These are phyloP conservation scores for Penicillium macrosclerotiorum DNA, from an alignment of 495 filamentous ascomycete genomes.

Conservation along the genomic window DNA sequence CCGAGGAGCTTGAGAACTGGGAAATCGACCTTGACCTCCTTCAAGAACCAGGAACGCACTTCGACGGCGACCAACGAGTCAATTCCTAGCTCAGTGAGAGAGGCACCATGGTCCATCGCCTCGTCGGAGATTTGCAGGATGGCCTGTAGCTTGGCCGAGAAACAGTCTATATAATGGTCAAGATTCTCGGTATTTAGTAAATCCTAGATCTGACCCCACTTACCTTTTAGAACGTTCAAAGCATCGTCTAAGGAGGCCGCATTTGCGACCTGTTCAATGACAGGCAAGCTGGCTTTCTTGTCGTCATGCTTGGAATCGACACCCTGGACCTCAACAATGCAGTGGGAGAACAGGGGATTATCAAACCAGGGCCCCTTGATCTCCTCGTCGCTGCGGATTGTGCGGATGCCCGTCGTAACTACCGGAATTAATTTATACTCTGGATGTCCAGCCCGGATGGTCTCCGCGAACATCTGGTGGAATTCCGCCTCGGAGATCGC, in stretches of 20 bases:
- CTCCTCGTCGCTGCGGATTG: neutral
- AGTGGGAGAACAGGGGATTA: conserved; percentile 29
- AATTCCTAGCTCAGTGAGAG: conserved; percentile 29
- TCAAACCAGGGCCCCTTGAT: conserved; percentile 1
- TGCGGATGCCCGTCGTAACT: neutral
- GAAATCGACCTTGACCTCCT: conserved; percentile 39
- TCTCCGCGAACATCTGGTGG: neutral
- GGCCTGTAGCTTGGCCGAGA: conserved; percentile 1
- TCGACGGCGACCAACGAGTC: conserved; percentile 38
- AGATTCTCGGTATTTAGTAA: too few relatives aligned
- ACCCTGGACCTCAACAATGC: neutral
- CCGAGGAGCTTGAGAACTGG: conserved; percentile 53
- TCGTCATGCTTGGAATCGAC: neutral
- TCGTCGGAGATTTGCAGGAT: conserved; percentile 7
- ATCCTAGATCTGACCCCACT: too few relatives aligned
- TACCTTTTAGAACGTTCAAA: conserved; percentile 15
- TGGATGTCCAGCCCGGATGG: neutral
- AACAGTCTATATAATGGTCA: conserved; percentile 1
- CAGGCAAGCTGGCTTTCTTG: conserved; percentile 10
- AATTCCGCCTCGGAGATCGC: conserved; percentile 1
- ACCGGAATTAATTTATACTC: neutral
- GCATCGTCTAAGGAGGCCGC: conserved; percentile 10
- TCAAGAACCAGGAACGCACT: conserved; percentile 36
- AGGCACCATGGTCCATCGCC: neutral
- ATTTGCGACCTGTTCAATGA: conserved; percentile 12